Evolutionary conservation across 2,329 filamentous ascomycete genomes (phyloP).

Genomic region (Colletotrichum sublineola): DNA sequence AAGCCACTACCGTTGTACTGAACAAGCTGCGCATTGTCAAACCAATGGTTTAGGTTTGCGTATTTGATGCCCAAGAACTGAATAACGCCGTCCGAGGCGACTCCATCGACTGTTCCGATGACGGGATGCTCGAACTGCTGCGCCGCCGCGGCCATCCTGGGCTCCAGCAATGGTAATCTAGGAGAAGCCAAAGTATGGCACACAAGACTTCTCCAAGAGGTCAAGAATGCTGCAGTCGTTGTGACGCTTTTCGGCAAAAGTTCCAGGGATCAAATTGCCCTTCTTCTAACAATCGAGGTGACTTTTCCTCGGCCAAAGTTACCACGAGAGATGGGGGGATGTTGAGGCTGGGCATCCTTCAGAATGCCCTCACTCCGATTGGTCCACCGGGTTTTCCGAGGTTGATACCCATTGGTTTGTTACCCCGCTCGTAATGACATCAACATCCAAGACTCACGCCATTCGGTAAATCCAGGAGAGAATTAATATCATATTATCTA

Average conservation of each 20-base stretch:
- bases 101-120: constrained; percentile 25
- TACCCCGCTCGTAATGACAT: background rate
- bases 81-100: constrained; percentile 29
- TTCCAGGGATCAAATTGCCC: background rate
- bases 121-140: constrained; percentile 11
- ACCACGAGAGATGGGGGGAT: background rate
- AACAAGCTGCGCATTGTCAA: constrained; percentile 39
- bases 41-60: constrained; percentile 43
- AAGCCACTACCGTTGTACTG: constrained; percentile 27
- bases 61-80: constrained; percentile 46
- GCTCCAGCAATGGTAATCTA: background rate
- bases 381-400: no score
- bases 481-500: no score
- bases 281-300: background rate
- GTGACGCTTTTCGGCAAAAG: background rate
- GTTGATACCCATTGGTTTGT: background rate
- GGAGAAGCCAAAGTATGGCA: background rate
- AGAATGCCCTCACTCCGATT: background rate
- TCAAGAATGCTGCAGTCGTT: background rate
- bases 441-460: no score
- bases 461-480: no score
- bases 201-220: no score
- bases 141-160: background rate
- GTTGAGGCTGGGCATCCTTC: background rate
- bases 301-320: background rate